These are phyloP conservation scores for Claviceps quebecensis DNA, from an alignment of 2,329 filamentous ascomycete species.

Conservation along the genomic window DNA sequence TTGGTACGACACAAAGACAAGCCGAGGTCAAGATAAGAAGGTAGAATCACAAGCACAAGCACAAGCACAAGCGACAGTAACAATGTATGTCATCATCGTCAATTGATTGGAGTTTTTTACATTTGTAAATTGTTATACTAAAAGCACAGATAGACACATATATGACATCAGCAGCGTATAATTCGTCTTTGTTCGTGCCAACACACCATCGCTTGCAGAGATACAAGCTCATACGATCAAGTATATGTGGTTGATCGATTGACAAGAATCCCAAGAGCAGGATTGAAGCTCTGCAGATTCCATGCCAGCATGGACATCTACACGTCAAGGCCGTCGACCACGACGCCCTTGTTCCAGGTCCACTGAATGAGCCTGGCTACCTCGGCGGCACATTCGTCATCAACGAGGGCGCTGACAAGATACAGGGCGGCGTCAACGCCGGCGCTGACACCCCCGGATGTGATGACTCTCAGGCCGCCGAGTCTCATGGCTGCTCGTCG, in stretches of 20 bases:
- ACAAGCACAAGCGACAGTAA: not conserved
- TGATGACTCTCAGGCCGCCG: constrained; percentile 59
- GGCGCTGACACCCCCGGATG: constrained; percentile 62
- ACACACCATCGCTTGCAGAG: constrained; percentile 1
- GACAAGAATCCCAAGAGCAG: not conserved
- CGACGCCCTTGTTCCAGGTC: constrained; percentile 73
- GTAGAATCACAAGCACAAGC: not conserved
- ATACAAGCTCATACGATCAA: not conserved
- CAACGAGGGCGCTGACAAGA: constrained; percentile 70
- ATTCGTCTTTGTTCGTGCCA: not conserved
- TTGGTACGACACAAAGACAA: no score
- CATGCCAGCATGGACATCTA: constrained; percentile 24
- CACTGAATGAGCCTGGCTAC: constrained; percentile 66
- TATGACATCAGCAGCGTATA: not conserved
- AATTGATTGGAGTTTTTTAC: constrained; percentile 3
- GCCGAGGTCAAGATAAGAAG: no score
- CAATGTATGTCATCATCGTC: not conserved
- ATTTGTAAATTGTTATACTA: constrained; percentile 2
- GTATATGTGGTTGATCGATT: not conserved
- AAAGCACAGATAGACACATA: not conserved
- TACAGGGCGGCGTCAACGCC: constrained; percentile 77
- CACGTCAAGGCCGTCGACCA: constrained; percentile 75
- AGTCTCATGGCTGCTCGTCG: constrained; percentile 65
- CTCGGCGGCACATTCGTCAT: constrained; percentile 61
- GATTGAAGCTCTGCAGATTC: constrained; percentile 5